These are phyloP conservation scores for Mallotus nudiflorus DNA, from an alignment of 345 rosid genomes.

Conservation along the genomic window DNA sequence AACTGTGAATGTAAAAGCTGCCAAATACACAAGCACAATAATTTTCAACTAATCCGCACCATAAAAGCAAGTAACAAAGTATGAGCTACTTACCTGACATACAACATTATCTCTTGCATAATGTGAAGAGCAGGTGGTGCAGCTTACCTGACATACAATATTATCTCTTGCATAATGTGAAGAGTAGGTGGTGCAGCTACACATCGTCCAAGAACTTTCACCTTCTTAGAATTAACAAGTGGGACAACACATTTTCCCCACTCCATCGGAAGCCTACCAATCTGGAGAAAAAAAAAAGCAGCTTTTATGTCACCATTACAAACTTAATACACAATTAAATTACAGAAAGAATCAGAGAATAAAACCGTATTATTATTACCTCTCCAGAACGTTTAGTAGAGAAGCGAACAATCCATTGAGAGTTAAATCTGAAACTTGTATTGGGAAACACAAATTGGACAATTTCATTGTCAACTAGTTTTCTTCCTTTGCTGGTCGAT, in stretches of 20 bases:
- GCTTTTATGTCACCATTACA: neutral
- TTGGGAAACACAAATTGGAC: constrained; percentile 47
- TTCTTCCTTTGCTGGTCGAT: constrained; percentile 63
- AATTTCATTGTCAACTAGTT: constrained; percentile 50
- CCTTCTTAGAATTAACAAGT: constrained; percentile 42
- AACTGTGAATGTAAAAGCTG: constrained; percentile 54
- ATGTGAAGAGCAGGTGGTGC: too few relatives aligned
- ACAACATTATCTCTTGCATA: too few relatives aligned
- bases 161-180: constrained; percentile 48
- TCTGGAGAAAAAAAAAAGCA: constrained; percentile 38
- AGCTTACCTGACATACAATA: constrained; percentile 47
- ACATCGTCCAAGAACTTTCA: constrained; percentile 48
- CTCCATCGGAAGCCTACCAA: constrained; percentile 64
- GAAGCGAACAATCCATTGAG: constrained; percentile 58
- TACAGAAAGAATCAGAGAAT: neutral
- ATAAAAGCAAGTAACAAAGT: too few relatives aligned
- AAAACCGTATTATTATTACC: constrained; percentile 21
- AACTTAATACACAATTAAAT: neutral
- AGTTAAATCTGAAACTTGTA: constrained; percentile 10
- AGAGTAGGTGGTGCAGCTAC: constrained; percentile 46
- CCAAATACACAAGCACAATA: neutral
- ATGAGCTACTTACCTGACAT: too few relatives aligned
- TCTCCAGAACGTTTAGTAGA: constrained; percentile 56
- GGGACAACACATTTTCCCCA: constrained; percentile 51
- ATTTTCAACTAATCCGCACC: too few relatives aligned